Evolutionary conservation across 148 eudicot species (phyloP), one percentile per base, ranked within the genome.

Genomic region (Rhododendron williamsianum): DNA sequence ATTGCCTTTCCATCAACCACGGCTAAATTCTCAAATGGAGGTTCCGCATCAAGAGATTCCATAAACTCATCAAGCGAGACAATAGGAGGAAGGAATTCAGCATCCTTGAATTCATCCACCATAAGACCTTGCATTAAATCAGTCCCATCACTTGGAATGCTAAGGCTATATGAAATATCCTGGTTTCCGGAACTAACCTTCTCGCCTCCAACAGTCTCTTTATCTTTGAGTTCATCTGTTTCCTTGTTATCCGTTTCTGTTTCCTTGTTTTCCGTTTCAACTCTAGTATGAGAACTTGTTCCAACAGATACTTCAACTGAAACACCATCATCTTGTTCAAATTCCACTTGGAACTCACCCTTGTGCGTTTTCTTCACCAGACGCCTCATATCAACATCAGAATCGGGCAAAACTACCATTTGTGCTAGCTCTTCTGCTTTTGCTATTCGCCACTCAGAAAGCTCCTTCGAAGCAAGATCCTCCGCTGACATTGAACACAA

Each of bases 301-400:
- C 89, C 90, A 51, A 84, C 80, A 76, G 96, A 87, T 30, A 92
- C 90, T 79, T 95, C 98, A 36, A 91, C 92, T 18, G 90, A 84
- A 88, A 90, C 87, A 87, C 83, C 88, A 77, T 85, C 89, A 88
- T 94, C 95, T 41, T 88, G 92, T 83, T 95, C 96, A 12, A 95
- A 85, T 87, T 95, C 98, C 60, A 97, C 99, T 89, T 94, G 94
- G 81, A 90, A 92, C 86, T 97, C 99, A 35, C 99, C 99, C 91
- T 97, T 97, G 88, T 97, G 99, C 49, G 99, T 97, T 89, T 97
- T 97, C 91, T 91, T 97, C 88, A 97, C 99, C 91, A 97, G 89
- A 60, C 96, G 93, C 82, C 96, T 92, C 83, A 92, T 91, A 86
- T 93, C 92, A 88, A 90, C 91, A 81, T 92, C 96, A 13, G 95